These are phyloP conservation scores for Buxus sempervirens DNA, from an alignment of 164 flowering plant genomes.

Conservation along the genomic window DNA sequence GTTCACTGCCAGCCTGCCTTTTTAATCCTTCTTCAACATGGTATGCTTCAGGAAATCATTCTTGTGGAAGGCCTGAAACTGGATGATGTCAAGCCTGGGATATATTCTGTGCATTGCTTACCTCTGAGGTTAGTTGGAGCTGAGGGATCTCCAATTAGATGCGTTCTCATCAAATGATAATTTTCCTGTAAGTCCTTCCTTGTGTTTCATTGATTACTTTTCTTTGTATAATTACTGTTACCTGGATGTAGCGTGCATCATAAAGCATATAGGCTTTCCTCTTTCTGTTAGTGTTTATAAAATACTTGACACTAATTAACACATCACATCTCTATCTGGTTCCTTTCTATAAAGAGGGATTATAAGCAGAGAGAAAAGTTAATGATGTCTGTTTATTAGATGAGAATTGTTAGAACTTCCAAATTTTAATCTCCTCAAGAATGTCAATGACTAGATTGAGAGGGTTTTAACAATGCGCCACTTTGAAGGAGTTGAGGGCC, in stretches of 20 bases:
- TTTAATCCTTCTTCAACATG: no score
- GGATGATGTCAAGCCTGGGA: constrained; percentile 50
- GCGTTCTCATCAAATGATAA: constrained; percentile 36
- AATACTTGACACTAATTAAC: background rate
- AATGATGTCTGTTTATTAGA: background rate
- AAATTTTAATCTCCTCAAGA: background rate
- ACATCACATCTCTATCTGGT: background rate
- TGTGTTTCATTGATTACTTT: background rate
- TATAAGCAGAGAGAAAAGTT: background rate
- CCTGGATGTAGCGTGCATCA: background rate
- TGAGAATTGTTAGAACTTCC: background rate
- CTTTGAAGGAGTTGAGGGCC: background rate
- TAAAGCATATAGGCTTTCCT: background rate
- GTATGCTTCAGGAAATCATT: constrained; percentile 33
- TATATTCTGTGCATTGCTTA: constrained; percentile 72
- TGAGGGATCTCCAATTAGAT: constrained; percentile 75
- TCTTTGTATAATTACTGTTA: background rate
- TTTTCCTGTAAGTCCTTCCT: constrained; percentile 2
- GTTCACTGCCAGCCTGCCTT: no score
- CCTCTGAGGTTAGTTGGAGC: constrained; percentile 70
- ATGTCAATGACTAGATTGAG: background rate
- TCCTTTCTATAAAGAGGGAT: background rate
- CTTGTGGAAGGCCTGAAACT: constrained; percentile 63
- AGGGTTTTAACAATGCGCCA: background rate
- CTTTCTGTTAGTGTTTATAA: background rate